Percentiles rank a stretch among this genome's conserved stretches.
phyloP scores from a whole-genome alignment of 1,284 basidiomycete species.

The Puccinia coronata region DNA sequence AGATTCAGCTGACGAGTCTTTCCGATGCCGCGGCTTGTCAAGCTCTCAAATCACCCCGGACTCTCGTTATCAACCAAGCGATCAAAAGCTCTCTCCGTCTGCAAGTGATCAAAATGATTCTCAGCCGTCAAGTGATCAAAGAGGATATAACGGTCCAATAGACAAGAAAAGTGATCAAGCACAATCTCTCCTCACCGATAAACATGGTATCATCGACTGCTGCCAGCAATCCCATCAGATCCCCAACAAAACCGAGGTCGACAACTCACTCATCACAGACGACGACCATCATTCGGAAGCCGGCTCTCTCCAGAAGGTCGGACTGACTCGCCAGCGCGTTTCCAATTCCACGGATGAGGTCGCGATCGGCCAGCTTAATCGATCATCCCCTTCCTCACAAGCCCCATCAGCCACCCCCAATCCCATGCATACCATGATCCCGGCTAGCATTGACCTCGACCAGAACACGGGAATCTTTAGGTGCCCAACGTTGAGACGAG shows the following conservation, averaged over 20 bases:
- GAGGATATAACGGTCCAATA: too few species aligned
- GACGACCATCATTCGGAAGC: background rate
- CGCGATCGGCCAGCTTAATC: background rate
- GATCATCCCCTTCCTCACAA: background rate
- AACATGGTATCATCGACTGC: background rate
- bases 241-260: too few species aligned
- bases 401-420: background rate
- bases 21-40: background rate
- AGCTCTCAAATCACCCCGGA: slow-evolving; percentile 2
- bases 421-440: background rate
- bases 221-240: background rate
- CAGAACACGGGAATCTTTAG: background rate
- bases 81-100: background rate
- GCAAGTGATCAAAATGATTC: background rate
- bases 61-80: background rate
- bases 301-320: background rate
- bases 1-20: background rate
- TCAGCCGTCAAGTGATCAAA: background rate
- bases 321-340: background rate
- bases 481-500: background rate
- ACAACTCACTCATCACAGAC: background rate
- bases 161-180: background rate
- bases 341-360: background rate
- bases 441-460: background rate
- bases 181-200: background rate